Conservation (phyloP, 2,329 filamentous ascomycete species). For the Coniochaeta pulveracea region DNA sequence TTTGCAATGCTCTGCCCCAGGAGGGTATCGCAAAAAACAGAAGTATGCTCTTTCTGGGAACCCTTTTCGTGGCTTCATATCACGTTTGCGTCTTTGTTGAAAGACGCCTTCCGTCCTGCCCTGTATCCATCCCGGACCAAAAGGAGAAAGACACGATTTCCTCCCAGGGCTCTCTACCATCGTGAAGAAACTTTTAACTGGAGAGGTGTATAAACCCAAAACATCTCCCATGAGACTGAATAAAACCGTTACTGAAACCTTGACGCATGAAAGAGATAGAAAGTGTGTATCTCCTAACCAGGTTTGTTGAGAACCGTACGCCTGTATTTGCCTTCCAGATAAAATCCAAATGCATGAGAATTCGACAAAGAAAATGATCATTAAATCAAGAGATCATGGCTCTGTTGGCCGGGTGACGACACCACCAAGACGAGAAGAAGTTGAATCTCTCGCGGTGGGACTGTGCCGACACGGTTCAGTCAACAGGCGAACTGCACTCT, state of each 20-base stretch:
- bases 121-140: not conserved
- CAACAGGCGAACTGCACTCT: constrained; percentile 6
- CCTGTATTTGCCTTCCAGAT: constrained; percentile 14
- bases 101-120: constrained; percentile 16
- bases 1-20: constrained; percentile 17
- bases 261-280: constrained; percentile 8
- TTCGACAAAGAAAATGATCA: constrained; percentile 8
- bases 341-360: constrained; percentile 11
- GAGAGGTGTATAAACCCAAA: too few species aligned
- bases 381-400: constrained; percentile 10
- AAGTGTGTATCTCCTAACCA: constrained; percentile 16
- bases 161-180: constrained; percentile 7
- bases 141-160: too few species aligned
- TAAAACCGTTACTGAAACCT: constrained; percentile 10
- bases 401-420: constrained; percentile 3
- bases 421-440: constrained; percentile 16
- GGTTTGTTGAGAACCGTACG: constrained; percentile 25
- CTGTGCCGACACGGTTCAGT: constrained; percentile 5
- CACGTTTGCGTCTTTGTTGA: constrained; percentile 22
- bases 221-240: too few species aligned
- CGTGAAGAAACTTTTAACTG: too few species aligned
- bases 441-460: constrained; percentile 18
- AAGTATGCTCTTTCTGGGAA: constrained; percentile 11
- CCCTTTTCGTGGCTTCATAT: constrained; percentile 14
- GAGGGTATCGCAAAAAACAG: constrained; percentile 18